Conservation (phyloP, 2,329 filamentous ascomycete genomes). For the Fusarium verrucosum region DNA sequence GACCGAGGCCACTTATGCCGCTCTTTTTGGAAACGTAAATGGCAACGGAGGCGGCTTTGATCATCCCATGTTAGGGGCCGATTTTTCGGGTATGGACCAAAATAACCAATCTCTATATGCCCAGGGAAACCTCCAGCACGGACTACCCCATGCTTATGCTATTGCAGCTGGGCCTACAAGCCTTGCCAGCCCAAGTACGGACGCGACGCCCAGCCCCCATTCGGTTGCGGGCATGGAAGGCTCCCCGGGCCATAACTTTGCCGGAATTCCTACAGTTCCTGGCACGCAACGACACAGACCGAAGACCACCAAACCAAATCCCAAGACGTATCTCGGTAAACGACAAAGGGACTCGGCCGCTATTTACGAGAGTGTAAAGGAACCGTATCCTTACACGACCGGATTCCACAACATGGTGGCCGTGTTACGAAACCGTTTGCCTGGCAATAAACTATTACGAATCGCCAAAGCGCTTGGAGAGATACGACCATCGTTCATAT, state of each 20-base stretch:
- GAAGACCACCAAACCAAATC: constrained; percentile 54
- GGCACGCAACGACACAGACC: constrained; percentile 53
- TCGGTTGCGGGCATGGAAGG: constrained; percentile 64
- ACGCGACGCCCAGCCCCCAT: constrained; percentile 69
- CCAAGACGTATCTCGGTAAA: constrained; percentile 65
- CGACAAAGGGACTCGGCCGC: constrained; percentile 77
- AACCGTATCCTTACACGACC: constrained; percentile 89
- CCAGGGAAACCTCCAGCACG: constrained; percentile 68
- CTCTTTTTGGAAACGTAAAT: constrained; percentile 62
- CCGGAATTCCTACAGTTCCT: constrained; percentile 40
- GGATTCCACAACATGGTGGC: constrained; percentile 90
- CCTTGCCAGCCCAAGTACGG: constrained; percentile 71
- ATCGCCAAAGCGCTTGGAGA: constrained; percentile 89
- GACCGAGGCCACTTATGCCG: constrained; percentile 52
- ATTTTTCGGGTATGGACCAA: constrained; percentile 64
- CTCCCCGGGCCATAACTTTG: constrained; percentile 55
- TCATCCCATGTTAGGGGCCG: constrained; percentile 59
- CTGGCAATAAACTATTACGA: constrained; percentile 77
- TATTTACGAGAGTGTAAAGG: constrained; percentile 88
- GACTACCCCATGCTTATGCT: constrained; percentile 71
- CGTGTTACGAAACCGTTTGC: constrained; percentile 81
- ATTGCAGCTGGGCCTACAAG: constrained; percentile 71
- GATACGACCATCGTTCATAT: constrained; percentile 92
- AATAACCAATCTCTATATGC: constrained; percentile 58
- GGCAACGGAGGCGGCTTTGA: constrained; percentile 62